Base-by-base conservation (phyloP, 371 early-diverging fungal genomes). In the Zychaea mexicana region DNA sequence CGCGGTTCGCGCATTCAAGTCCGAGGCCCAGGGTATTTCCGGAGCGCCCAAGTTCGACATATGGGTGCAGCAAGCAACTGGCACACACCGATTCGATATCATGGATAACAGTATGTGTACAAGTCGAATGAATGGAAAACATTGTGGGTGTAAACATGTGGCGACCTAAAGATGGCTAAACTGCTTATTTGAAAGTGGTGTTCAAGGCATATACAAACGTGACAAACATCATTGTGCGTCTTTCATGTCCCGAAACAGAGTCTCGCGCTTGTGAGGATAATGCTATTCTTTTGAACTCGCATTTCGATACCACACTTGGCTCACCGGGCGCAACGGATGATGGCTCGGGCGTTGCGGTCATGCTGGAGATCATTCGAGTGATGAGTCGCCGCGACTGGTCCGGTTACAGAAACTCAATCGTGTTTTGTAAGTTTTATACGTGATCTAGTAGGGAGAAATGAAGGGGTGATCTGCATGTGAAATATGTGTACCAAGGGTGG, bases 61-160 rank as follows among this genome's bases (percentile, higher is more conserved):
- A 52, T 83, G 85, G 82, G 72, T 82, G 0, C 85, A 85, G 47
- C 80, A 82, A 38, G 86, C 79, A 24, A 72, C 84, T 55, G 90
- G 92, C 28, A 82, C 83, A 10, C 92, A 92, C 68, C 79, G 85
- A 3, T 90, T 90, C 71, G 89, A 89, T 64, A 84, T 92, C 54
- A 86, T 90, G 89, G 86, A 86, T 31, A 82, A 89, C 69, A 83
- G 87, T 79, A 77, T 70, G 71, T 65, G 9, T n/a, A n/a, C n/a
- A n/a, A n/a, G n/a, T 47, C 5, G 52, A 53, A 27, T 4, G 6
- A 10, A 49, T 24, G 12, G 31, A 28, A 15, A 22, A 21, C 24
- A 9, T 21, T 36, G 45, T 17, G 10, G 12, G 24, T 36, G 30
- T 27, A 24, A 47, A 32, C 38, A n/a, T n/a, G n/a, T n/a, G n/a